Evolutionary conservation across 805 yeast species (phyloP), one percentile per base, ranked within the genome.

Genomic region (Kluyveromyces dobzhanskii): DNA sequence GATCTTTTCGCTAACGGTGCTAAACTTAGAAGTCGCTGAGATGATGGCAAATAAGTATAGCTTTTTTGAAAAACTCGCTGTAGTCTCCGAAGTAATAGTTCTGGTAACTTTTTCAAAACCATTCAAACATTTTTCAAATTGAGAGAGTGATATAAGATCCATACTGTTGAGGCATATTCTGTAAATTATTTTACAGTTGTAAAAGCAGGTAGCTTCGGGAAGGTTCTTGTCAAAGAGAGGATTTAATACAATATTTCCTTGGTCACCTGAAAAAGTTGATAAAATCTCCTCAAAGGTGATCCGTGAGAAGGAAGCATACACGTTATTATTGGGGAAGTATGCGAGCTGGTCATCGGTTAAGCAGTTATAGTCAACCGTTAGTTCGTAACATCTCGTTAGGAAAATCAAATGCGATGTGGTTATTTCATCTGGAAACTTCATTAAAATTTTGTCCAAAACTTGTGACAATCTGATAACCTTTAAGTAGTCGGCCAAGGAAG

Each of bases 311-410:
- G 18, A 14, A 14, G 32, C 6, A n/a, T 10, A 55, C 2, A 59
- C 17, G 3, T 55, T 46, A 30, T 48, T 40, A 2, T 41, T 31
- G 18, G 8, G 32, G 21, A 17, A 30, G 16, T 30, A 30, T 16
- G 12, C 8, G 5, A 30, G 4, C 8, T 14, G 18, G 6, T 16
- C 18, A 30, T 11, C 21, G 21, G 10, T 11, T 10, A 30, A 17
- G 40, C 61, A 66, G 23, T 59, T 59, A 42, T 51, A 64, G 44
- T 73, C 76, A 12, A 47, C 43, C 0, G 62, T 59, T 3, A 67
- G 42, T 41, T 70, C 72, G 5, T 59, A 49, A 3, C 63, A 26
- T 25, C 68, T 37, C 3, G 64, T 52, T n/a, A 67, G 35, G 13
- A 59, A 57, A 2, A 53, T n/a, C 10, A 50, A 2, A 1, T 44